Percentiles rank a stretch among this genome's conserved stretches.
phyloP scores from a whole-genome alignment of 2,329 filamentous ascomycete species.

The Aquanectria penicillioides region DNA sequence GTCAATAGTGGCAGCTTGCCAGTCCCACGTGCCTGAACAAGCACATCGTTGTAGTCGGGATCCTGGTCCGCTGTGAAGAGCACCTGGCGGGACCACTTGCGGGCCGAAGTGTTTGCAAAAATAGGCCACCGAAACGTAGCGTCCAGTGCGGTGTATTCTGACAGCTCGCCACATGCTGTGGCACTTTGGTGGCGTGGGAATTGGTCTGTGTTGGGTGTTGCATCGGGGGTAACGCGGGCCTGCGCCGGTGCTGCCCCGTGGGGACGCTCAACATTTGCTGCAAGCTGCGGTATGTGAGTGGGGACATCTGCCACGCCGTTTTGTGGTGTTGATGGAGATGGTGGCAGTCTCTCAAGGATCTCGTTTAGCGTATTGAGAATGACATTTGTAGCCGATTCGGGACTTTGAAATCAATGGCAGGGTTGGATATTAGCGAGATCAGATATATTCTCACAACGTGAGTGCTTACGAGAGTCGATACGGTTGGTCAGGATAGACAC shows the following conservation, averaged over 20 bases:
- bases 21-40: not conserved
- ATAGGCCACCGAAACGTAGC: conserved; percentile 9
- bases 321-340: no score
- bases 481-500: conserved; percentile 12
- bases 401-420: not conserved
- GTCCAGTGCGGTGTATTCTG: conserved; percentile 7
- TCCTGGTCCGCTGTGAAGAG: conserved; percentile 9
- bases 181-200: not conserved
- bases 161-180: not conserved
- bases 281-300: not conserved
- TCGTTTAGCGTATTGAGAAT: conserved; percentile 5
- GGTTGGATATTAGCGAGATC: not conserved
- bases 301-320: not conserved
- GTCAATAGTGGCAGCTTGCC: not conserved
- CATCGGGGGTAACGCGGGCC: not conserved
- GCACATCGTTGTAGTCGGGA: not conserved
- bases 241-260: not conserved
- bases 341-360: conserved; percentile 9
- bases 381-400: no score
- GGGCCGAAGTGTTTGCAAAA: conserved; percentile 4
- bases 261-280: not conserved
- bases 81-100: not conserved
- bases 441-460: not conserved
- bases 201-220: not conserved
- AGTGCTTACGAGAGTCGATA: not conserved